These are phyloP conservation scores for Sporothrix pallida DNA, from an alignment of 2,329 filamentous ascomycete genomes.

Conservation along the genomic window DNA sequence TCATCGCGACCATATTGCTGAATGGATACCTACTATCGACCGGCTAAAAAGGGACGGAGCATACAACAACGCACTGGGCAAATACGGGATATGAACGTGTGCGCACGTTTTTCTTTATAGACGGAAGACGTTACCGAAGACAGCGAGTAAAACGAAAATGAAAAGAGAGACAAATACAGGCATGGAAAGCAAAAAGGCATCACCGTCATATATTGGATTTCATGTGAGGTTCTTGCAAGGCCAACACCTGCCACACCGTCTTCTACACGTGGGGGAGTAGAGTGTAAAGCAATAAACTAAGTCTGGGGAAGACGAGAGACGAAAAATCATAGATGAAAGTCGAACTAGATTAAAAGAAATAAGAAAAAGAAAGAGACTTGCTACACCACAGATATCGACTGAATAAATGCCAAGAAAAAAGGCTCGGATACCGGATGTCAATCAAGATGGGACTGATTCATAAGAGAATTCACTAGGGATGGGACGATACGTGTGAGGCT, in stretches of 20 bases:
- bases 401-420: background rate
- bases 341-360: no score
- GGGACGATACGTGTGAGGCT: background rate
- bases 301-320: no score
- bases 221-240: no score
- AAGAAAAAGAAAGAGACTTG: no score
- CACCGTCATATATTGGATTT: background rate
- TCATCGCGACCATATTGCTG: background rate
- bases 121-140: background rate
- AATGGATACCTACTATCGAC: conserved; percentile 1
- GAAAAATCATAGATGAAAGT: no score
- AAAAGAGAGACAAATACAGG: background rate
- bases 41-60: background rate
- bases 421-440: background rate
- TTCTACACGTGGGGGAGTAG: no score
- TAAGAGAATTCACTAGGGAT: background rate
- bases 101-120: background rate
- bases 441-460: background rate
- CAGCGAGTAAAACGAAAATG: background rate
- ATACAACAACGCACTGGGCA: no score
- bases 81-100: background rate
- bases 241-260: no score
- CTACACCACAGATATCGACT: no score
- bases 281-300: no score
- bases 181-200: background rate